Base-by-base conservation (phyloP, 2,329 filamentous ascomycete species). In the Diaporthe ampelina region DNA sequence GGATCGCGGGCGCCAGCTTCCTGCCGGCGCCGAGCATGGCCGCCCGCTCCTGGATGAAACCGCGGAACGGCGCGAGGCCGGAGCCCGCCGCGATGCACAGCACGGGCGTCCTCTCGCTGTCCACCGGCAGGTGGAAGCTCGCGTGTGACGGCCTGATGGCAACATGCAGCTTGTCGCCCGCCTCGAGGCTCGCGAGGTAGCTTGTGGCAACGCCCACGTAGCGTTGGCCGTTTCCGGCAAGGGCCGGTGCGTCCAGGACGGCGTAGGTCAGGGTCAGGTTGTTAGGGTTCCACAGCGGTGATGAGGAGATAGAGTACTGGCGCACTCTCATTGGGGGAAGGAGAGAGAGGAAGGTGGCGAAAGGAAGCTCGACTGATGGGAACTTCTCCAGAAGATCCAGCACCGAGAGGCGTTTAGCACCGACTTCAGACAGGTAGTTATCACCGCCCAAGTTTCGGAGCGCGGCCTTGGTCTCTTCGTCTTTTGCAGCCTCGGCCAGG, bases 291-390 rank as follows among this genome's bases (percentile, higher is more conserved):
- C 85, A 85, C 0, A 94, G 85, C 0, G 93, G 92, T 0, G 92
- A 94, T 0, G 93, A 94, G 0, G 93, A 94, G 78, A 95, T 94
- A 26, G 91, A 94, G 78, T 84, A 85, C 73, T 84, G 82, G 0
- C 83, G 78, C 2, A 80, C 77, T 3, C 82, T 78, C 88, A 94
- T 92, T 0, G 92, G 90, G 0, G 91, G 91, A 1, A 93, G 87
- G 84, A 93, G 90, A 19, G 86, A 84, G 10, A 94, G 83, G 81
- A 91, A 94, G 13, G 88, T 83, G 3, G 86, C 86, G 26, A 94
- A 85, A 0, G 91, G 85, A 0, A 94, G 81, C 1, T 87, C 80
- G 26, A 91, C 85, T 0, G 82, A 80, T 0, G 87, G 85, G 78
- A 89, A 89, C 17, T 87, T 85, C 77, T 92, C 90, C 0, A 94